Percentiles rank a stretch among this genome's conserved stretches.
Conservation (phyloP, 306 rosid genomes). For the Notholithocarpus densiflorus region DNA sequence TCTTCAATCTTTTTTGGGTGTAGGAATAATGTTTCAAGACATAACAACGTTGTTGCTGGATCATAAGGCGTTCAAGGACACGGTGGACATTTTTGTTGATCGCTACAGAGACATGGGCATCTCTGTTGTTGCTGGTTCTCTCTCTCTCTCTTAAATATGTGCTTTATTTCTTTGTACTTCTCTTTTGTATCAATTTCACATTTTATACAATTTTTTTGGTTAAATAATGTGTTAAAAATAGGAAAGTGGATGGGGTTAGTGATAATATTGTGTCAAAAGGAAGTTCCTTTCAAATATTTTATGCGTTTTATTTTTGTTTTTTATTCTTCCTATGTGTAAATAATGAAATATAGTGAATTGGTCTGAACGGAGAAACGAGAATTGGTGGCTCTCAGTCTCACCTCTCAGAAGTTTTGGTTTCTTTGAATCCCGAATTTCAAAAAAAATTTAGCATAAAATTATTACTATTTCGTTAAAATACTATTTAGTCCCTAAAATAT, state of each 20-base stretch:
- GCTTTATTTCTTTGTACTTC: background rate
- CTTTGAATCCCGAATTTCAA: background rate
- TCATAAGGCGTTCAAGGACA: slow-evolving; percentile 90
- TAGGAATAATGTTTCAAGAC: slow-evolving; percentile 99
- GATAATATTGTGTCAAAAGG: background rate
- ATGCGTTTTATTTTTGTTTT: background rate
- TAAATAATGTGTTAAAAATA: background rate
- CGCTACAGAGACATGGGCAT: slow-evolving; percentile 97
- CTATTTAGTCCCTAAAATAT: too few relatives aligned
- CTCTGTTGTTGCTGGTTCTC: slow-evolving; percentile 91
- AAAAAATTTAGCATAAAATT: background rate
- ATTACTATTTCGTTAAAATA: background rate
- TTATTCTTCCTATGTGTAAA: background rate
- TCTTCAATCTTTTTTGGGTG: background rate
- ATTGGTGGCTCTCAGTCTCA: background rate
- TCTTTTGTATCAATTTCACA: too few relatives aligned
- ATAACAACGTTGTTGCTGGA: slow-evolving; percentile 97
- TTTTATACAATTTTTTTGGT: background rate
- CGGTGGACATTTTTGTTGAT: slow-evolving; percentile 96
- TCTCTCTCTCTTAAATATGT: background rate
- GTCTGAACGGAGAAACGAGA: background rate
- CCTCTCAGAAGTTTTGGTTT: background rate
- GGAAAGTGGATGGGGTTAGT: background rate
- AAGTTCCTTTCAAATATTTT: too few relatives aligned
- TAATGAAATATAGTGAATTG: background rate